These are phyloP conservation scores for Phylloboletellus chloephorus DNA, from an alignment of 1,284 basidiomycete genomes.

Conservation along the genomic window DNA sequence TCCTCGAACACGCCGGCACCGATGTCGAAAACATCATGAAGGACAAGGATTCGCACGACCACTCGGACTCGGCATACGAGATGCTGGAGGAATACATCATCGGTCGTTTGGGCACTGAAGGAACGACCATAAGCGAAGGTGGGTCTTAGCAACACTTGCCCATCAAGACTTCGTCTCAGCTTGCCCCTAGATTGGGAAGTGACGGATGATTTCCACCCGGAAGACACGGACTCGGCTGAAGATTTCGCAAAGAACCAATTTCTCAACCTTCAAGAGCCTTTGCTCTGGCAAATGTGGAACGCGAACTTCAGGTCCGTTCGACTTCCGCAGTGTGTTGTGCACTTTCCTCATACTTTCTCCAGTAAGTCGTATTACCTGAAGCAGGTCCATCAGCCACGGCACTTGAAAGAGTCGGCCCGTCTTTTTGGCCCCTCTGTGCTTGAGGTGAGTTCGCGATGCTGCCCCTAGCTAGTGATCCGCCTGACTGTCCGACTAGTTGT, in stretches of 20 bases:
- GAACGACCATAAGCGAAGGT: slow-evolving; percentile 76
- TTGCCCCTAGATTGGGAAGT: slow-evolving; percentile 70
- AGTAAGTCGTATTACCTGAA: slow-evolving; percentile 94
- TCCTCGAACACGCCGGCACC: slow-evolving; percentile 77
- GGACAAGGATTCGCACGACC: slow-evolving; percentile 83
- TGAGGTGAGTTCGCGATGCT: slow-evolving; percentile 49
- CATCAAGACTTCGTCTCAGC: slow-evolving; percentile 3
- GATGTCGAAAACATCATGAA: slow-evolving; percentile 83
- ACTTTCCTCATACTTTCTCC: slow-evolving; percentile 9
- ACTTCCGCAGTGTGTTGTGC: background rate
- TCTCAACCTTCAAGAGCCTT: slow-evolving; percentile 83
- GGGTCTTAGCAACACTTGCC: slow-evolving; percentile 28
- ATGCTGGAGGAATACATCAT: slow-evolving; percentile 87
- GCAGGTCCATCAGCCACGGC: slow-evolving; percentile 95
- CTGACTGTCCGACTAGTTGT: slow-evolving; percentile 43
- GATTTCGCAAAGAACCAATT: slow-evolving; percentile 91
- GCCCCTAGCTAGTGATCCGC: background rate
- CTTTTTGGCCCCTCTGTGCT: slow-evolving; percentile 82
- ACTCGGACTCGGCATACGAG: slow-evolving; percentile 88
- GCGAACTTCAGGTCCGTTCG: slow-evolving; percentile 64
- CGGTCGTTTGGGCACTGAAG: slow-evolving; percentile 75
- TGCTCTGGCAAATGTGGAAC: slow-evolving; percentile 82
- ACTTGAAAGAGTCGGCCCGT: slow-evolving; percentile 81
- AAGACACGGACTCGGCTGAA: slow-evolving; percentile 72
- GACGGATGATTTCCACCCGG: slow-evolving; percentile 83